Evolutionary conservation across 2,329 filamentous ascomycete species (phyloP).

Genomic region (Clathrospora elynae): DNA sequence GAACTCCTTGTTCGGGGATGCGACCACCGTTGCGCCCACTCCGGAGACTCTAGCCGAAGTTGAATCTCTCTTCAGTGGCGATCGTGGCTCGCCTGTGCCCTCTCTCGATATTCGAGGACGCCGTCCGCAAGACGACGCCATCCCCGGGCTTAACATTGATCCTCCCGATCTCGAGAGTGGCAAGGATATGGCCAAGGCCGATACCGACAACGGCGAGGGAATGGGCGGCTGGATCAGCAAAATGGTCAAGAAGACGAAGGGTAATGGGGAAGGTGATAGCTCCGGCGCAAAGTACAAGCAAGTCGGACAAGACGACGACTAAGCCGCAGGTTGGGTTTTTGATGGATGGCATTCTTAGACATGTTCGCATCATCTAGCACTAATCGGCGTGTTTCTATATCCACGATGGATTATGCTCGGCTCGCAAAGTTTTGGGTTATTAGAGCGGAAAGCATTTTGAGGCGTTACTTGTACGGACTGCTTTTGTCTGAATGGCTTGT

Average conservation of each 20-base stretch:
- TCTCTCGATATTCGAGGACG: slow-evolving; percentile 71
- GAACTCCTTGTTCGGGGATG: slow-evolving; percentile 92
- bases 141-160: slow-evolving; percentile 82
- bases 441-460: slow-evolving; percentile 37
- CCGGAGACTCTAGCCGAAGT: slow-evolving; percentile 78
- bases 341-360: slow-evolving; percentile 24
- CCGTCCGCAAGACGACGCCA: slow-evolving; percentile 60
- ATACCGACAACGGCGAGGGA: slow-evolving; percentile 55
- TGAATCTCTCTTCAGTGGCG: slow-evolving; percentile 75
- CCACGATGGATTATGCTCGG: slow-evolving; percentile 23
- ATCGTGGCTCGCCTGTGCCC: slow-evolving; percentile 72
- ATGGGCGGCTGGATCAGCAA: slow-evolving; percentile 72
- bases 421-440: slow-evolving; percentile 29
- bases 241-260: slow-evolving; percentile 63
- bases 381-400: slow-evolving; percentile 34
- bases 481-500: slow-evolving; percentile 8
- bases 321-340: slow-evolving; percentile 11
- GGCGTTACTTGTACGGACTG: slow-evolving; percentile 11
- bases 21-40: slow-evolving; percentile 80
- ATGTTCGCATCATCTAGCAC: slow-evolving; percentile 26
- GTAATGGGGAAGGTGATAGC: slow-evolving; percentile 51
- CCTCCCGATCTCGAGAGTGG: slow-evolving; percentile 68
- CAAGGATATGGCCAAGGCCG: slow-evolving; percentile 47
- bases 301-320: slow-evolving; percentile 51
- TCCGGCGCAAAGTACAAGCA: slow-evolving; percentile 54